Evolutionary conservation across 768 basidiomycete genomes (phyloP), one percentile per base, ranked within the genome.

Genomic region (Phallus indusiatus): DNA sequence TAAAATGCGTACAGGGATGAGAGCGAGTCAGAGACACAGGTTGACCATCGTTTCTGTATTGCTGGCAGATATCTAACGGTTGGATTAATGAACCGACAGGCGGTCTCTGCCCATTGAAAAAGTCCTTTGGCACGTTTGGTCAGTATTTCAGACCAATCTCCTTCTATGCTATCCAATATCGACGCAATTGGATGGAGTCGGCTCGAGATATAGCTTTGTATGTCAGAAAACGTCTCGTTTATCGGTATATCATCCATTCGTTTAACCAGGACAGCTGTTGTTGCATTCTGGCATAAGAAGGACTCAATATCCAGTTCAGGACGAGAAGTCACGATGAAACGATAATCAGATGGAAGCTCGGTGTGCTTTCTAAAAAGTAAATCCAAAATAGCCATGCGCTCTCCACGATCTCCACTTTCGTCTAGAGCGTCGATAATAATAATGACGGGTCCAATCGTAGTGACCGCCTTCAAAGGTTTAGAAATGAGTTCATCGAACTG

Each of bases 71-170:
- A 42, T 12, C 12, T 14, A 14, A 42, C n/a, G n/a, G 42, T 42
- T 10, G 42, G 28, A 28, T 28, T 7, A 24, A 71, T 67, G 22
- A 64, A 70, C 14, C 51, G 59, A 62, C 69, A 70, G 2, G 61
- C 55, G 5, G 69, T 71, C 20, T 62, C 62, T 16, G 70, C 70
- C 67, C 67, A 71, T 35, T 70, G 65, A 55, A 71, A 71, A 5
- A 71, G 54, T 2, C 35, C 35, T 34, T 10, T 36, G 22, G 54
- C 21, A 14, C 16, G 20, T 55, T 55, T 22, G 35, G 35, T 17
- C 11, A 51, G 16, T 20, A 16, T 51, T 1, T 51, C 12, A 22
- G 28, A 22, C 12, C 14, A 14, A 42, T 42, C 42, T n/a, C 12
- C 9, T 14, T 14, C 42, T 42, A 42, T 42, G 2, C 3, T 42